phyloP scores from a whole-genome alignment of 345 rosid genomes.

The Citropsis articulata region DNA sequence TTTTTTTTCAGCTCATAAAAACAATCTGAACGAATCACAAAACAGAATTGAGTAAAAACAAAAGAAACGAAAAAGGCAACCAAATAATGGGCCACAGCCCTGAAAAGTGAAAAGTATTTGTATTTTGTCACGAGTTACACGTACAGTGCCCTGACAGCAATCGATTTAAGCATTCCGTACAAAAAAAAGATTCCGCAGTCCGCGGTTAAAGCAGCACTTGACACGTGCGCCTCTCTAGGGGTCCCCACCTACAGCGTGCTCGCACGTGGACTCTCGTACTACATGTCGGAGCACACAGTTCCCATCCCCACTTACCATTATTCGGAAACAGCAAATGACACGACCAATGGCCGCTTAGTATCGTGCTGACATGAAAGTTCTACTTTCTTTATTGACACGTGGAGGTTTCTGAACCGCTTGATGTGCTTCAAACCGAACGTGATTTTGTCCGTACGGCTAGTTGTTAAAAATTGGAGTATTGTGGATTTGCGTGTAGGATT shows the following conservation, averaged over 20 bases:
- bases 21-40: not conserved
- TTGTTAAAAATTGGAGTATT: not conserved
- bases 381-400: not conserved
- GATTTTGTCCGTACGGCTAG: not conserved
- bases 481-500: not conserved
- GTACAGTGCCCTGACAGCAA: not conserved
- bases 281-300: conserved; percentile 28
- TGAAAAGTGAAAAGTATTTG: not conserved
- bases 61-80: not conserved
- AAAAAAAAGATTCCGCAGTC: conserved; percentile 29
- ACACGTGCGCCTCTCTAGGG: conserved; percentile 21
- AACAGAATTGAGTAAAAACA: not conserved
- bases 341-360: not conserved
- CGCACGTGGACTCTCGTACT: conserved; percentile 38
- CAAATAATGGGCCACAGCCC: not conserved
- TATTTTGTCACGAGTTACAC: conserved; percentile 13
- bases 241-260: conserved; percentile 18
- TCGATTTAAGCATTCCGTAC: conserved; percentile 22
- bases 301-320: not conserved
- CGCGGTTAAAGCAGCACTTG: conserved; percentile 13
- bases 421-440: not conserved
- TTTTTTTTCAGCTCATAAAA: too few species aligned
- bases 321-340: too few species aligned
- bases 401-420: not conserved
- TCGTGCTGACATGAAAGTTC: not conserved